Base-by-base conservation (phyloP, 345 rosid species). In the Xanthoceras sorbifolium region DNA sequence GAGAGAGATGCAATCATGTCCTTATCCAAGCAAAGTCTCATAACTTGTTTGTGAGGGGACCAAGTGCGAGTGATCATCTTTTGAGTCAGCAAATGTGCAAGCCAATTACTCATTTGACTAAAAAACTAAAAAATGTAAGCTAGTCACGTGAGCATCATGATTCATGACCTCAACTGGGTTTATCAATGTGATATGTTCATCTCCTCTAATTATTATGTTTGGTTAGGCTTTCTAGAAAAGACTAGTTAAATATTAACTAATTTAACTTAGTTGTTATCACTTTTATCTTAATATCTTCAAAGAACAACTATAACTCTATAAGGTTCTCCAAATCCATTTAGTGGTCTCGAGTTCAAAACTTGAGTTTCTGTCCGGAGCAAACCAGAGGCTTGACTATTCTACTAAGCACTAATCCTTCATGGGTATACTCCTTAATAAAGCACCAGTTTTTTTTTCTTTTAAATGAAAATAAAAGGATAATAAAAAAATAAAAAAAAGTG, bases 141-240 rank as follows among this genome's bases (percentile, higher is more conserved):
- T 32, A 67, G 81, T 81, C 87, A 85, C 88, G 85, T 85, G 90
- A 81, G 73, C 79, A 64, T 81, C 84, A 80, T 84, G 84, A 82
- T 82, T 81, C 84, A 80, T 84, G 84, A 82, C 83, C 78, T 50
- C 82, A 73, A 70, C 73, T 72, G 71, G 82, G 72, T 55, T 2
- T 65, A 8, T 73, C 40, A n/a, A n/a, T 62, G 25, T 54, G 6
- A 34, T 63, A n/a, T 18, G 38, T 44, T 55, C 52, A 5, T 31
- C 57, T 38, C 42, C 62, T 38, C 76, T 81, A 70, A 84, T 82
- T 77, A 79, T 84, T 86, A 66, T 70, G 80, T 76, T 77, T 69
- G 67, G 75, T 80, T 79, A 72, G 76, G 32, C 62, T 80, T 78
- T 76, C 66, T 65, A 61, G 83, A 66, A 44, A 26, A 3, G 1